Evolutionary conservation across 2,329 filamentous ascomycete species (phyloP), one percentile per base, ranked within the genome.

Genomic region (Alternaria panax): DNA sequence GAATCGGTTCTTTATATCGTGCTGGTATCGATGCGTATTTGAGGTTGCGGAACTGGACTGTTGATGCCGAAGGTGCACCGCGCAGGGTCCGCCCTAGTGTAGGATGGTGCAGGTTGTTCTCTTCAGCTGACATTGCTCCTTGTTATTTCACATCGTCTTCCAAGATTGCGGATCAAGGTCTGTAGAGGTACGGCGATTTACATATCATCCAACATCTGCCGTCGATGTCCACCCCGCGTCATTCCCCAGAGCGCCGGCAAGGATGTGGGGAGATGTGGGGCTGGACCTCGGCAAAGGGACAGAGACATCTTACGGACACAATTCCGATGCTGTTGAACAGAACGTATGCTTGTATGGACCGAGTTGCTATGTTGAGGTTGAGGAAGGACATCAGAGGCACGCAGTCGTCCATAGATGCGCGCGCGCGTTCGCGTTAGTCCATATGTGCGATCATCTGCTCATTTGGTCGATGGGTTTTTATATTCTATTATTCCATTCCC

Each of bases 11-110:
- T 55, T 70, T 51, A 60, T 71, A 80, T 45, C 78, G 66, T 3
- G 64, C 69, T 3, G 75, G 72, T 55, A 79, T 73, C 1, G 57
- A 57, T 7, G 75, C 77, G 42, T 74, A 80, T 66, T 75, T 77
- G 22, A 80, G 62, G 32, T 74, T 74, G 24, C 75, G 68, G 59
- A 75, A 80, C 57, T 79, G 74, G 12, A 68, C 59, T 41, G 66
- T 67, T 24, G 63, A 64, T 30, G 54, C 2, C 2, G 63, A 66
- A 5, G 57, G 46, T 46, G 60, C 66, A 40, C 72, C 73, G 30
- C 60, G 63, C 25, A 75, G 54, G 8, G 51, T 57, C 47, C 61
- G 63, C 20, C 55, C 54, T 24, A 69, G 55, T 16, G 65, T 61
- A 45, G 62, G 45, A 48, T 69, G 67, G 5, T 54, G 16, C 1